Evolutionary conservation across 2,329 filamentous ascomycete species (phyloP).

Genomic region (Coniella vitis): DNA sequence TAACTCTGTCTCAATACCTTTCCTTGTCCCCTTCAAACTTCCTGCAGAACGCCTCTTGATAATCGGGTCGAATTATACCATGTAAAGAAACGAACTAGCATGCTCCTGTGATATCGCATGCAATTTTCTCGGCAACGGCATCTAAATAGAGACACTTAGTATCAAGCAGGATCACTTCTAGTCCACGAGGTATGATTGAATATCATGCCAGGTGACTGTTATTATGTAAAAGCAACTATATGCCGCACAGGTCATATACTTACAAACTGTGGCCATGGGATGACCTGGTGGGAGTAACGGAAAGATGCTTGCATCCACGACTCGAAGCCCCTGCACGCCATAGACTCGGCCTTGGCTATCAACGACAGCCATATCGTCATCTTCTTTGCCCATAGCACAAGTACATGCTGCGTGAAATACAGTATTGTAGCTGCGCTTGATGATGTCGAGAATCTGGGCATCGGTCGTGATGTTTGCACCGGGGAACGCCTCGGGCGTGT

Average conservation of each 20-base stretch:
- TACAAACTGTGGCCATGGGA: background rate
- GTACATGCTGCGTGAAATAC: slow-evolving; percentile 28
- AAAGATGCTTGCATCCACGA: slow-evolving; percentile 1
- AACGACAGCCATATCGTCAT: background rate
- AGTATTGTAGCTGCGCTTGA: slow-evolving; percentile 21
- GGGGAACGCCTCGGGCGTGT: slow-evolving; percentile 30
- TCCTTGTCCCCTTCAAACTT: no score
- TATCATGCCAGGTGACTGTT: background rate
- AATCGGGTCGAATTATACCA: no score
- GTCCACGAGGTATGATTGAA: background rate
- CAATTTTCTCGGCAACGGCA: background rate
- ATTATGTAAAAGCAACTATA: background rate
- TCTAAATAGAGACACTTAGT: no score
- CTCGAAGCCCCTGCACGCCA: slow-evolving; percentile 6
- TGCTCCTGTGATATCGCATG: background rate
- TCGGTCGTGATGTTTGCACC: slow-evolving; percentile 28
- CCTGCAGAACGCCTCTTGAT: no score
- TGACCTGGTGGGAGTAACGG: slow-evolving; percentile 4
- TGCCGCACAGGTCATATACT: no score
- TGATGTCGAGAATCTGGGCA: slow-evolving; percentile 26
- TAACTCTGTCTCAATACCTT: no score
- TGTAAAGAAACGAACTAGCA: no score
- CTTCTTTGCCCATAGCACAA: slow-evolving; percentile 28
- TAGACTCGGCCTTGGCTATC: slow-evolving; percentile 1
- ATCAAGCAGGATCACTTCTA: no score